These are phyloP conservation scores for Euphorbia schlechtendalii DNA, from an alignment of 441 rosid genomes.

Conservation along the genomic window DNA sequence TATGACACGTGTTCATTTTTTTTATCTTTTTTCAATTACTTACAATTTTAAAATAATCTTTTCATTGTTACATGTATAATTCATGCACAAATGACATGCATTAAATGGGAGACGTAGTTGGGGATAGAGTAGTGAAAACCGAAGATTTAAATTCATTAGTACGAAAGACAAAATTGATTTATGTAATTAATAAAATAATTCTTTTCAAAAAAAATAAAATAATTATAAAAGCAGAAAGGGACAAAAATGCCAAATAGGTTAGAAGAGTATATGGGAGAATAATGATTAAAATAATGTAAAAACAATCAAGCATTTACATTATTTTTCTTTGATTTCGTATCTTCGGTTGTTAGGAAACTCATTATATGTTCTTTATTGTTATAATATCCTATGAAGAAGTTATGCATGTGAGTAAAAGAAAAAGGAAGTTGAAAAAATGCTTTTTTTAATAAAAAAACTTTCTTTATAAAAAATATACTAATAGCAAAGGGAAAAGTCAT, in stretches of 20 bases:
- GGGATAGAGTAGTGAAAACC: too few relatives aligned
- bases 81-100: too few relatives aligned
- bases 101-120: too few relatives aligned
- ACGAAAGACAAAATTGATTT: neutral
- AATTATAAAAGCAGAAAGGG: slow-evolving; percentile 10
- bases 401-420: slow-evolving; percentile 14
- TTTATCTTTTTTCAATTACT: too few relatives aligned
- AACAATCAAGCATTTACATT: neutral
- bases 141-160: too few relatives aligned
- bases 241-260: slow-evolving; percentile 14
- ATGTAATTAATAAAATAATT: neutral
- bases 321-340: slow-evolving; percentile 15
- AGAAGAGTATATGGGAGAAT: slow-evolving; percentile 5
- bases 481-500: too few relatives aligned
- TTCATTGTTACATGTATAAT: too few relatives aligned
- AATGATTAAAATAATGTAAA: neutral
- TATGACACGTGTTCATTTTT: too few relatives aligned
- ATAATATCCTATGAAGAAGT: slow-evolving; percentile 14
- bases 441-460: too few relatives aligned
- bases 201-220: neutral
- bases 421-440: neutral
- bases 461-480: too few relatives aligned
- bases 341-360: slow-evolving; percentile 14
- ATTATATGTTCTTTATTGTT: neutral
- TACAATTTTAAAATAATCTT: too few relatives aligned